Evolutionary conservation across 2,329 filamentous ascomycete species (phyloP), one percentile per base, ranked within the genome.

Genomic region (Tolypocladium tundrense): DNA sequence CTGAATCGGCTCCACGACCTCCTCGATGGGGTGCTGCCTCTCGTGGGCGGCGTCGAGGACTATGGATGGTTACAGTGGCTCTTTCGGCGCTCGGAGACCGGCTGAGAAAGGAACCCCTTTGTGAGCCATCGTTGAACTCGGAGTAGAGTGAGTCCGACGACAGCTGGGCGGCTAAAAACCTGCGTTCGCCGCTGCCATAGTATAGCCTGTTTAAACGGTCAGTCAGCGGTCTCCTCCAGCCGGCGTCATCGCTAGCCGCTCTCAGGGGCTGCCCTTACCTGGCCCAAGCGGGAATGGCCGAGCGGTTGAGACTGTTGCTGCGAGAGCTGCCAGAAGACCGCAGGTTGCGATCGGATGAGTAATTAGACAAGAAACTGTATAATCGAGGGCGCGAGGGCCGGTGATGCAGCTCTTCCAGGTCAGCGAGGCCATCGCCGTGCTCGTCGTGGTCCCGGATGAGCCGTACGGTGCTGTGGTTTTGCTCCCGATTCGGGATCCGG

Each of bases 171-270:
- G 76, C 74, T 53, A 88, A 70, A 58, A 73, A 83, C 53, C 73
- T 79, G 60, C 77, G 79, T 69, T 82, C 85, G 55, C 86, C 85
- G 56, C 83, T 85, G 41, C 84, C 83, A 68, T 91, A 91, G 71
- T 91, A 91, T 19, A 90, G 73, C 63, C 79, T 84, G 45, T 70
- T 50, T 41, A 13, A 40, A 51, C 8, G n/a, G 41, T 59, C 27
- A 54, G 52, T 54, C 4, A 55, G 43, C 13, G 1, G 9, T n/a
- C 16, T 1, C 8, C 31, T 10, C 31, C 5, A 37, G 31, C 13
- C 31, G 10, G 48, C 31, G 19, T 14, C 19, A 37, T 37, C 31
- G 5, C 13, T 52, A 19, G 14, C 19, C 48, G 9, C 19, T 52
- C 27, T 41, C 21, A 16, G 19, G 27, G 13, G 31, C 7, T n/a